Conservation (phyloP, 2,329 filamentous ascomycete genomes). For the Knoxdaviesia capensis region DNA sequence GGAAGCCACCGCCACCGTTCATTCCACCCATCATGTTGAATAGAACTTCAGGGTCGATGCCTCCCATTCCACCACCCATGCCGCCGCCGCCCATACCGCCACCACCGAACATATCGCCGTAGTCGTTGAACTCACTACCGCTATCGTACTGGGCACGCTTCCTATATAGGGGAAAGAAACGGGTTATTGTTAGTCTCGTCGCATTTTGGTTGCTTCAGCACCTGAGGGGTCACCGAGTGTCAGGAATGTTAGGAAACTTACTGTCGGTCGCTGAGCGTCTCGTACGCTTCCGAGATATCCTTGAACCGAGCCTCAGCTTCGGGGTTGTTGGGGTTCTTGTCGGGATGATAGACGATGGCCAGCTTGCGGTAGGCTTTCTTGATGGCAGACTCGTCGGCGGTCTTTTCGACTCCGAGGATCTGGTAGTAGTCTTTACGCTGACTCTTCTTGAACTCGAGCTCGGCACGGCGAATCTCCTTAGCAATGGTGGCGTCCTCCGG, state of each 20-base stretch:
- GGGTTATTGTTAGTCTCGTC: constrained; percentile 1
- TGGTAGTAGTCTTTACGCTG: constrained; percentile 98
- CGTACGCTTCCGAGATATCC: constrained; percentile 93
- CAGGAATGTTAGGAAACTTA: constrained; percentile 25
- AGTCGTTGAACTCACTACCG: constrained; percentile 78
- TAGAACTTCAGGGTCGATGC: constrained; percentile 57
- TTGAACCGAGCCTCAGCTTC: constrained; percentile 85
- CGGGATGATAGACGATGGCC: constrained; percentile 84
- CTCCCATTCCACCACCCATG: constrained; percentile 45
- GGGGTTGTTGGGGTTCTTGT: constrained; percentile 85
- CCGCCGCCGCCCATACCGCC: constrained; percentile 36
- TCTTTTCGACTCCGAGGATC: constrained; percentile 76
- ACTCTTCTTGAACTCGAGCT: constrained; percentile 93
- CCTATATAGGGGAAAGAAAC: constrained; percentile 18
- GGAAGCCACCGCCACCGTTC: constrained; percentile 29
- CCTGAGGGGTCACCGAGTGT: constrained; percentile 2
- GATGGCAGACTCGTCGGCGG: constrained; percentile 65
- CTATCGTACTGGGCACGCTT: constrained; percentile 84
- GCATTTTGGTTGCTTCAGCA: neutral
- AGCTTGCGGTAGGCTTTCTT: constrained; percentile 95
- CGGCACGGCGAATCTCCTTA: constrained; percentile 74
- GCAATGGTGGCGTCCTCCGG: constrained; percentile 62
- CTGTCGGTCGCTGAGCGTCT: constrained; percentile 85
- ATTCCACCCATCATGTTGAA: constrained; percentile 64
- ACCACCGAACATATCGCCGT: constrained; percentile 64